Conservation (phyloP, 192 early-diverging fungal species). For the Entomortierella lignicola region DNA sequence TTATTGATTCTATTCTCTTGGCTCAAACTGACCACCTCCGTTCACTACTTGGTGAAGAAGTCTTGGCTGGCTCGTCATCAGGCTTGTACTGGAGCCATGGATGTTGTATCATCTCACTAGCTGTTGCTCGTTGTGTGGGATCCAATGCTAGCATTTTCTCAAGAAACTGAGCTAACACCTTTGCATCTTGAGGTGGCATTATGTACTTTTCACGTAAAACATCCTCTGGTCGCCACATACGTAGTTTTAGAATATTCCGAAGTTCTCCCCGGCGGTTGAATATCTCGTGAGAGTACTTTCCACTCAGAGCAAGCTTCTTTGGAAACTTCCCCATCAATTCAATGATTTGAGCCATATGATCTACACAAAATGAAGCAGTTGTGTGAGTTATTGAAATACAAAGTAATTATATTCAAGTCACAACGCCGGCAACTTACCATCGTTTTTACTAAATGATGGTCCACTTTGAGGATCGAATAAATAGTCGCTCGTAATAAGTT, state of each 20-base stretch:
- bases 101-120: conserved; percentile 68
- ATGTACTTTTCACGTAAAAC: conserved; percentile 93
- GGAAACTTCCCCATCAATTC: conserved; percentile 93
- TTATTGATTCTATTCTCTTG: no score
- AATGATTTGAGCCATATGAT: conserved; percentile 97
- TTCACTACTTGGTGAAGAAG: neutral
- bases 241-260: conserved; percentile 88
- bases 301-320: conserved; percentile 79
- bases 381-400: no score
- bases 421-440: conserved; percentile 64
- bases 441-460: conserved; percentile 86
- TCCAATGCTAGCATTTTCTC: conserved; percentile 81
- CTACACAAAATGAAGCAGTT: no score
- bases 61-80: neutral
- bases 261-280: conserved; percentile 93
- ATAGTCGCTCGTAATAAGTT: conserved; percentile 93
- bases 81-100: conserved; percentile 58
- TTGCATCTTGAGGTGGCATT: conserved; percentile 74
- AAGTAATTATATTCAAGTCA: no score
- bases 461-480: conserved; percentile 95
- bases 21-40: conserved; percentile 21
- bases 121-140: conserved; percentile 67
- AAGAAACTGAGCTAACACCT: conserved; percentile 83
- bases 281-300: conserved; percentile 86
- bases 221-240: conserved; percentile 83